Conservation (phyloP, 2,329 filamentous ascomycete genomes). For the Pleoardoris graminearum region DNA sequence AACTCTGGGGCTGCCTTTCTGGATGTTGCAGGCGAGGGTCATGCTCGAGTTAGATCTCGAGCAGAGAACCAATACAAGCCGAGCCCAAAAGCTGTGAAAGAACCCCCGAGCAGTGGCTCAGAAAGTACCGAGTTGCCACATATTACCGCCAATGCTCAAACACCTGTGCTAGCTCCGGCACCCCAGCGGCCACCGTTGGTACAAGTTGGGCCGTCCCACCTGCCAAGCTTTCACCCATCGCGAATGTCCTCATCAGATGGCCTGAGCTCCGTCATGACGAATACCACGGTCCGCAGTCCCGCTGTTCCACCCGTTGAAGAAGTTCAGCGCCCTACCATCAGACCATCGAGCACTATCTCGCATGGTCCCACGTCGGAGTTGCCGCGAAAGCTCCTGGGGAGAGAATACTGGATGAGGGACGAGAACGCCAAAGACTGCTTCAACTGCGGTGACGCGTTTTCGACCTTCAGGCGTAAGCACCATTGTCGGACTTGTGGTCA, state of each 20-base stretch:
- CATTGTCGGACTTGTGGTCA: slow-evolving; percentile 96
- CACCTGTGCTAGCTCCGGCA: slow-evolving; percentile 30
- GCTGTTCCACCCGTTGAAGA: slow-evolving; percentile 38
- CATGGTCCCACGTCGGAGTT: slow-evolving; percentile 58
- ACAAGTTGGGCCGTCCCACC: slow-evolving; percentile 51
- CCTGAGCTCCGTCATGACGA: slow-evolving; percentile 43
- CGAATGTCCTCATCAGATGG: slow-evolving; percentile 53
- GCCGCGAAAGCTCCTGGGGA: slow-evolving; percentile 84
- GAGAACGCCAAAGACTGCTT: slow-evolving; percentile 98
- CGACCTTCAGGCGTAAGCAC: slow-evolving; percentile 92
- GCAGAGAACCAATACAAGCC: slow-evolving; percentile 30
- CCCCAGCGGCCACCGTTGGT: slow-evolving; percentile 47
- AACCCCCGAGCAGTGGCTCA: slow-evolving; percentile 28
- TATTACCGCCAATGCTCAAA: slow-evolving; percentile 25
- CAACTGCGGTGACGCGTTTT: slow-evolving; percentile 85
- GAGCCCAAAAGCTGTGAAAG: slow-evolving; percentile 22
- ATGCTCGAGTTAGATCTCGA: slow-evolving; percentile 27
- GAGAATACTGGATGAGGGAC: slow-evolving; percentile 99
- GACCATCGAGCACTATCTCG: slow-evolving; percentile 46
- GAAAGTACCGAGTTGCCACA: slow-evolving; percentile 28
- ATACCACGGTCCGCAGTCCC: slow-evolving; percentile 38
- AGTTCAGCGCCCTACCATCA: slow-evolving; percentile 25
- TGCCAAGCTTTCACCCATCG: slow-evolving; percentile 53
- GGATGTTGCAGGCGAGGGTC: slow-evolving; percentile 28
- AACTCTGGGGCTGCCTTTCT: slow-evolving; percentile 27